phyloP scores from a whole-genome alignment of 2,329 filamentous ascomycete genomes.

The Aureobasidium musti region DNA sequence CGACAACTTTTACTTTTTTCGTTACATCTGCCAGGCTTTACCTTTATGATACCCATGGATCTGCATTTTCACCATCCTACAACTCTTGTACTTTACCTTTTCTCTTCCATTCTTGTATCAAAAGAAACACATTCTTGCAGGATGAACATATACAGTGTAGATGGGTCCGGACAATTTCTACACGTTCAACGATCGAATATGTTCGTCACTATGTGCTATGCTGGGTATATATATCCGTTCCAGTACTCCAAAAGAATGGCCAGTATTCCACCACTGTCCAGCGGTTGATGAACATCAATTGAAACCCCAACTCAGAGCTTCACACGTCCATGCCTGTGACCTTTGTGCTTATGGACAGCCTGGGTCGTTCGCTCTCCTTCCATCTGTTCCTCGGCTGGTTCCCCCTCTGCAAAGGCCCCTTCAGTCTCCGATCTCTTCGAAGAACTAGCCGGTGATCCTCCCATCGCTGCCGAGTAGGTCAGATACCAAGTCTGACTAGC shows the following conservation, averaged over 20 bases:
- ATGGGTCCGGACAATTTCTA: background rate
- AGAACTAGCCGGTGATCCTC: conserved; percentile 32
- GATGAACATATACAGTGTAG: background rate
- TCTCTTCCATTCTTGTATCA: background rate
- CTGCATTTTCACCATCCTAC: background rate
- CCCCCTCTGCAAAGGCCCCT: background rate
- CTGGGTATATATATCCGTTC: background rate
- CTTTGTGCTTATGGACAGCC: background rate
- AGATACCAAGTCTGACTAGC: conserved; percentile 84
- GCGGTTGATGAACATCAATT: background rate
- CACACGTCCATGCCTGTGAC: background rate
- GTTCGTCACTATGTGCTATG: conserved; percentile 3
- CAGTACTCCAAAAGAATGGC: conserved; percentile 5
- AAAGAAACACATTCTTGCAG: background rate
- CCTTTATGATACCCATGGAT: conserved; percentile 16
- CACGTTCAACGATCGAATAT: background rate
- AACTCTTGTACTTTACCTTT: background rate
- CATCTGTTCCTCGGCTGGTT: background rate
- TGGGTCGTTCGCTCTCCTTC: background rate
- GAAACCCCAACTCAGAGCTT: background rate
- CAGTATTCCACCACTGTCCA: conserved; percentile 3
- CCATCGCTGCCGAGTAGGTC: conserved; percentile 71
- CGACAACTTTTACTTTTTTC: background rate
- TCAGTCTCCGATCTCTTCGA: background rate
- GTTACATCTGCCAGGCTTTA: background rate